Percentiles rank a stretch among this genome's conserved stretches.
Conservation (phyloP, 805 yeast species). For the Yarrowia osloensis region DNA sequence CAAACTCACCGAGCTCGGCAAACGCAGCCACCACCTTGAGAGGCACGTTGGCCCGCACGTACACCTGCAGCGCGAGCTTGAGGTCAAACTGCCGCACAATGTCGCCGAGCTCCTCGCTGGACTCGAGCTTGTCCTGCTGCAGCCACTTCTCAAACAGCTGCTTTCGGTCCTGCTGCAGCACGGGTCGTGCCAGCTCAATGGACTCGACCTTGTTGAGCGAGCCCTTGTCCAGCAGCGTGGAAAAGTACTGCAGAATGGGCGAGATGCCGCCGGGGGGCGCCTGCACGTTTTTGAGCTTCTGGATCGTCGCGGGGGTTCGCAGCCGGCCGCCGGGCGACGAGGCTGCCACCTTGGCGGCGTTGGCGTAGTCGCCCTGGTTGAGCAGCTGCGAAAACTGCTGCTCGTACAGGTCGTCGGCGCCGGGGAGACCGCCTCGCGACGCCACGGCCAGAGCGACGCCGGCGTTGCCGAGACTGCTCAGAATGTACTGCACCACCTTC, state of each 20-base stretch:
- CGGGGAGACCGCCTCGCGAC: slow-evolving; percentile 94
- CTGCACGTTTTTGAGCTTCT: slow-evolving; percentile 85
- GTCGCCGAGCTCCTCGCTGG: slow-evolving; percentile 97
- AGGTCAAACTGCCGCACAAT: slow-evolving; percentile 85
- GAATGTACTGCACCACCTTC: slow-evolving; percentile 84
- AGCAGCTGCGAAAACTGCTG: slow-evolving; percentile 89
- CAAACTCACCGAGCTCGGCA: slow-evolving; percentile 96
- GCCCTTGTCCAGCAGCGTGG: slow-evolving; percentile 88
- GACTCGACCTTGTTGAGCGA: slow-evolving; percentile 90
- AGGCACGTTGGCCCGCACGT: slow-evolving; percentile 77
- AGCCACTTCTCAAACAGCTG: slow-evolving; percentile 95
- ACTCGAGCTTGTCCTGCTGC: slow-evolving; percentile 89
- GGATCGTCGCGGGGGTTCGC: slow-evolving; percentile 92
- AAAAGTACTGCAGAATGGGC: slow-evolving; percentile 90
- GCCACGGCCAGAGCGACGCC: slow-evolving; percentile 84
- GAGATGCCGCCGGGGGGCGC: slow-evolving; percentile 94
- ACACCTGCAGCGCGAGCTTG: slow-evolving; percentile 85
- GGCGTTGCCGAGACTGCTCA: slow-evolving; percentile 83
- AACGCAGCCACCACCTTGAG: slow-evolving; percentile 87
- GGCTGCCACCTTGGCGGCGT: slow-evolving; percentile 97
- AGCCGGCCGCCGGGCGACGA: slow-evolving; percentile 76
- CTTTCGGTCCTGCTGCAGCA: slow-evolving; percentile 90
- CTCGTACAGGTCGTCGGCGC: slow-evolving; percentile 88
- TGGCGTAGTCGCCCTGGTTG: slow-evolving; percentile 80
- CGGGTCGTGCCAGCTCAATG: slow-evolving; percentile 92